Conservation (phyloP, 2,329 filamentous ascomycete species). For the Fusarium sp. region DNA sequence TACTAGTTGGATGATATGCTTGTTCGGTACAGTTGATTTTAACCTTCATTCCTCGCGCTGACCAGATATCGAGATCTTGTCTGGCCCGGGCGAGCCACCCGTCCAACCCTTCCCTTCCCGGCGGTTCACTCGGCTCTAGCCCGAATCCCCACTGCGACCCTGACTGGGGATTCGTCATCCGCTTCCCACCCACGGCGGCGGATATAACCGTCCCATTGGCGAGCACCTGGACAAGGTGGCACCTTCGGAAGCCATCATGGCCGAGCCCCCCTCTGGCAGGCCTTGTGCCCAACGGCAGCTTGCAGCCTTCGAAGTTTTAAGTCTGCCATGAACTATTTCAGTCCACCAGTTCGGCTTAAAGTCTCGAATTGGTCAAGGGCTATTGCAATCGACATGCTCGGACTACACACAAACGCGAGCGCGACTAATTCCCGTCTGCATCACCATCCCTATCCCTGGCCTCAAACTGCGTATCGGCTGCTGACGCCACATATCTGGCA, state of each 20-base stretch:
- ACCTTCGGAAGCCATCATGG: conserved; percentile 47
- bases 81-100: conserved; percentile 43
- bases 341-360: conserved; percentile 48
- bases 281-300: conserved; percentile 46
- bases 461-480: conserved; percentile 41
- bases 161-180: conserved; percentile 53
- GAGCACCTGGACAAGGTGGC: conserved; percentile 49
- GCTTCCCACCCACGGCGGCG: conserved; percentile 48
- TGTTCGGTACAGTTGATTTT: conserved; percentile 11
- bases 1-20: conserved; percentile 1
- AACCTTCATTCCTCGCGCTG: conserved; percentile 35
- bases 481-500: conserved; percentile 50
- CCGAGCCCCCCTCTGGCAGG: conserved; percentile 42
- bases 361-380: conserved; percentile 50
- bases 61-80: conserved; percentile 50
- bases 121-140: conserved; percentile 57
- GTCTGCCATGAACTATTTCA: conserved; percentile 37
- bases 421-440: conserved; percentile 36
- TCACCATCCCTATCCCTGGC: conserved; percentile 36
- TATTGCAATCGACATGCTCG: conserved; percentile 37
- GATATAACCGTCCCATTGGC: conserved; percentile 55
- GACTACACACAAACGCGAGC: conserved; percentile 31
- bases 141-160: conserved; percentile 53
- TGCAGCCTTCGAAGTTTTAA: conserved; percentile 48
- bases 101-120: conserved; percentile 49